Evolutionary conservation across 768 basidiomycete genomes (phyloP).

Genomic region (Agaricus bisporus): DNA sequence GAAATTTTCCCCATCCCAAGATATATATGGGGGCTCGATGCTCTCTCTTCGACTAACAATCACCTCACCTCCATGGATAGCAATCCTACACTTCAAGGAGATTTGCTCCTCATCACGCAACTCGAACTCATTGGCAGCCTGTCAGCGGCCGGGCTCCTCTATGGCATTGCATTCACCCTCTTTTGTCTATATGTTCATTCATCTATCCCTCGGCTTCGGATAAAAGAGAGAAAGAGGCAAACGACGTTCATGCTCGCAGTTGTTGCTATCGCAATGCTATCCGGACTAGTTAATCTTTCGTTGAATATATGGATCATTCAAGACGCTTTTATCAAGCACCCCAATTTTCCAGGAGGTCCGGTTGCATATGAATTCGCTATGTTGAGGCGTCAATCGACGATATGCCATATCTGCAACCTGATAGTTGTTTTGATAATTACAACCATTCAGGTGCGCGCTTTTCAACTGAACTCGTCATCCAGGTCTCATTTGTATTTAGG

Average conservation of each 20-base stretch:
- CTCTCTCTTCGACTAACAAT: no score
- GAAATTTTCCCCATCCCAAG: no score
- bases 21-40: no score
- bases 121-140: neutral
- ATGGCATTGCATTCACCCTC: neutral
- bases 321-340: neutral
- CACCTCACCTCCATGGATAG: neutral
- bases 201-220: neutral
- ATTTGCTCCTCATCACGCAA: neutral
- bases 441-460: neutral
- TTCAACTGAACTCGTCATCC: neutral
- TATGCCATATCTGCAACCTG: neutral
- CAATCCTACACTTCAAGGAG: neutral
- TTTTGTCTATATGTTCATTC: neutral
- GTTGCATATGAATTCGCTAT: neutral
- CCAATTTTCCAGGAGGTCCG: neutral
- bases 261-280: neutral
- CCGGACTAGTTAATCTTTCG: neutral
- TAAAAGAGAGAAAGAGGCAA: neutral
- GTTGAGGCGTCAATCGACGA: neutral
- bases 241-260: neutral
- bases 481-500: neutral
- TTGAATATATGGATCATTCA: neutral
- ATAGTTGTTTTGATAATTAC: neutral
- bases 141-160: neutral